Evolutionary conservation across 257 asterid species (phyloP), one percentile per base, ranked within the genome.

Genomic region (Plantago elongata): DNA sequence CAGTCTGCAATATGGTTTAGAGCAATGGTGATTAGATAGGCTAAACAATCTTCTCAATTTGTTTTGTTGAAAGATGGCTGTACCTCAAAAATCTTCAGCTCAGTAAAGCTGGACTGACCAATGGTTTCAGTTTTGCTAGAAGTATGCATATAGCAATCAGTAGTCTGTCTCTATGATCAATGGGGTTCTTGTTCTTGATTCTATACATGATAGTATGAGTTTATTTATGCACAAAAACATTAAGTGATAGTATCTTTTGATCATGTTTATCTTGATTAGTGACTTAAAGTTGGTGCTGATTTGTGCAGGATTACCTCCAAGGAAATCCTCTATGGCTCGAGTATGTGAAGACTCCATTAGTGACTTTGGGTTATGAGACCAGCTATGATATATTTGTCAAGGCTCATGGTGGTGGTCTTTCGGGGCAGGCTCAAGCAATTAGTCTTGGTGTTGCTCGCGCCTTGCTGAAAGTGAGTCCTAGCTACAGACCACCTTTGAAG

Each of bases 361-460:
- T 82, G 34, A 79, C 88, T 42, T 73, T 93, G 63, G 99, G 99
- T 30, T 93, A 89, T 17, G 97, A 93, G 80, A 64, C 69, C 51
- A 89, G 88, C 81, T 93, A 89, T 27, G 99, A 93, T 49, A 87
- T 87, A 10, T 93, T 89, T 67, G 89, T 93, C 50, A 93, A 89
- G 76, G 97, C 97, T 9, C 88, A 89, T 9, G 99, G 99, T 7
- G 97, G 97, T 17, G 97, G 97, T 34, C 84, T 93, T 37, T 82
- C 96, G 0, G 99, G 99, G 9, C 99, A 93, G 64, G 95, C 99
- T 38, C 97, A 93, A 72, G 97, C 99, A 10, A 82, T 89, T 38
- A 83, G 86, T 27, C 90, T 93, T 45, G 99, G 99, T 54, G 70
- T 93, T 72, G 96, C 99, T 70, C 95, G 97, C 45, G 99, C 99